Percentiles rank a stretch among this genome's conserved stretches.
Evolutionary conservation across 768 basidiomycete species (phyloP).

Genomic region (Psilocybe cyanescens): DNA sequence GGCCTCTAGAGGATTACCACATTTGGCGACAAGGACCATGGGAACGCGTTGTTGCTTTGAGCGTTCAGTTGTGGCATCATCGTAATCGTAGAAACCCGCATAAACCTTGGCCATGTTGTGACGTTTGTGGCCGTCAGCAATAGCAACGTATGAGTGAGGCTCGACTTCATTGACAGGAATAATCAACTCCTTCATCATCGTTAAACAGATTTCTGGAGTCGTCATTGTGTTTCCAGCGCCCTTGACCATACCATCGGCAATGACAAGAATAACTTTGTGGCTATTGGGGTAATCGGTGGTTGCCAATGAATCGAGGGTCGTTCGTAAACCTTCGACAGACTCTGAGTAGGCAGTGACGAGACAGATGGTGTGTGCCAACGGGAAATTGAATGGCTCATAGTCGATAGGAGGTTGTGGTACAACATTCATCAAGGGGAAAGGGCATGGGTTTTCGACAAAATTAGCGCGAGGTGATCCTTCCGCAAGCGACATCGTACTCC

Average conservation of each 20-base stretch:
- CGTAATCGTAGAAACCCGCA: slow-evolving; percentile 97
- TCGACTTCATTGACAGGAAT: slow-evolving; percentile 84
- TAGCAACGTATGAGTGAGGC: slow-evolving; percentile 95
- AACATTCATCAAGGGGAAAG: slow-evolving; percentile 90
- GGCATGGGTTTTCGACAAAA: slow-evolving; percentile 76
- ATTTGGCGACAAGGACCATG: slow-evolving; percentile 94
- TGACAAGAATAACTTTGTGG: slow-evolving; percentile 94
- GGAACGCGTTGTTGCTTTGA: slow-evolving; percentile 98
- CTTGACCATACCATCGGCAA: slow-evolving; percentile 98
- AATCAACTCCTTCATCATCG: slow-evolving; percentile 97
- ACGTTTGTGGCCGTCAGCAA: slow-evolving; percentile 99
- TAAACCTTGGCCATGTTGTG: slow-evolving; percentile 99
- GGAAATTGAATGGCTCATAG: slow-evolving; percentile 95
- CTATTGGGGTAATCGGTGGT: slow-evolving; percentile 99
- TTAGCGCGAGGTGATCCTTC: slow-evolving; percentile 49
- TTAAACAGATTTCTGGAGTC: slow-evolving; percentile 92
- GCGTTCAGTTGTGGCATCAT: slow-evolving; percentile 84
- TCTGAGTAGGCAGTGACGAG: slow-evolving; percentile 99
- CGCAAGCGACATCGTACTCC: slow-evolving; percentile 78
- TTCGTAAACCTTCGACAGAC: slow-evolving; percentile 93
- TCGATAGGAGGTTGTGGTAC: slow-evolving; percentile 92
- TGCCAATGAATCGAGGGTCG: slow-evolving; percentile 96
- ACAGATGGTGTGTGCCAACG: slow-evolving; percentile 90
- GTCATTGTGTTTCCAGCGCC: slow-evolving; percentile 88
- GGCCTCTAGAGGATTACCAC: slow-evolving; percentile 90